Base-by-base conservation (phyloP, 1,139 yeast species). In the Sugiyamaella castrensis region DNA sequence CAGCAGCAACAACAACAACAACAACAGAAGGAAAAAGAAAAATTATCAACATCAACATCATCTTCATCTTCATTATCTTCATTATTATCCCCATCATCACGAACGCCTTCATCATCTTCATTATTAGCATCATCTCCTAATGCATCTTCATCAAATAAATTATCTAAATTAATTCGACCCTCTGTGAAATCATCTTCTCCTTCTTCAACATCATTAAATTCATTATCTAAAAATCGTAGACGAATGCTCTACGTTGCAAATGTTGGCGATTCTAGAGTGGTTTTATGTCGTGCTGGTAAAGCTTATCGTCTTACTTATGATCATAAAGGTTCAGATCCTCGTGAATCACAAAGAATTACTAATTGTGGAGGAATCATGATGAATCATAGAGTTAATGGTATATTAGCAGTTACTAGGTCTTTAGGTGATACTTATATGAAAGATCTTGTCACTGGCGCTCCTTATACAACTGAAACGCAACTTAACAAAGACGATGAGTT, bases 341-440 rank as follows among this genome's bases (percentile, higher is more conserved):
- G 80, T 61, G 98, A 92, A 64, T 79, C 84, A 52, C 80, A 78
- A 57, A 76, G 98, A 55, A 84, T 92, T 15, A 77, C 80, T 48
- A 77, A 81, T 45, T 75, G 80, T 4, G 98, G 98, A 1, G 98
- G 98, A 0, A 70, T 92, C 33, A 80, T 92, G 51, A 79, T 94
- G 78, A 88, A 88, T 61, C 86, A 88, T 58, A 77, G 99, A 57
- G 98, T 92, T 34, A 92, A 91, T 65, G 98, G 98, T 5, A 91
- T 94, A 64, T 74, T 94, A 48, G 98, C 98, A 0, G 96, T 92
- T 13, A 88, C 97, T 2, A 74, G 99, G 54, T 85, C 98, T 1
- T 74, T 92, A 37, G 99, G 98, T n/a, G 98, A 92, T 67, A 77
- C 84, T 15, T 91, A 88, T 67, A 85, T 92, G 82, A 95, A 94